Evolutionary conservation across 2,329 filamentous ascomycete genomes (phyloP), one percentile per base, ranked within the genome.

Genomic region (Colletotrichum tofieldiae): DNA sequence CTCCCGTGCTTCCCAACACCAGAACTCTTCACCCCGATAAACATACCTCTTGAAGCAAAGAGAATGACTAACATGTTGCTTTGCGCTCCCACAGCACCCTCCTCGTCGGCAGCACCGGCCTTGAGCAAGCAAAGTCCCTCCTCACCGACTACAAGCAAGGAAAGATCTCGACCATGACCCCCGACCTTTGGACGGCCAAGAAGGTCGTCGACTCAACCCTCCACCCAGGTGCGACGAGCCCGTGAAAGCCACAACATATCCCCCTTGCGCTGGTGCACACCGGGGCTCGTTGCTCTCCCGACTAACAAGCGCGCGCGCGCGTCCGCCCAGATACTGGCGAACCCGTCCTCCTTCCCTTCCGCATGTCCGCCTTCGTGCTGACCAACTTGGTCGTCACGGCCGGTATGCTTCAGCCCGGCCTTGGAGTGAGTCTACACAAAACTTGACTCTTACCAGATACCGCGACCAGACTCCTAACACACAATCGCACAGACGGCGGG

Each of bases 121-220:
- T 99, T 75, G 94, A 98, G 78, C 86, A 93, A 85, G 95, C 96
- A 71, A 98, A 98, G 86, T 84, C 86, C 73, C 86, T 97, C 77
- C 88, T 99, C 73, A 88, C 93, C 16, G 88, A 91, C 51, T 99
- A 98, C 86, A 98, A 98, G 87, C 91, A 92, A 78, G 95, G 95
- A 76, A 90, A 93, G 82, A 86, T 94, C 73, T 84, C 88, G 77
- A 85, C 90, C 65, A 98, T 98, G 94, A 97, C 92, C 23, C 92
- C 94, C 1, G 94, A 98, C 78, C 85, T 99, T 77, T 99, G 96
- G 96, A 87, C 90, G 74, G 96, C 96, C 55, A 99, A 99, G 89
- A 98, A 98, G 88, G 91, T 98, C 76, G 94, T 98, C 68, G 96
- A 99, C 83, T 96, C 96, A 73, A 99, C 96, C 18, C 85, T 99